Evolutionary conservation across 2,329 filamentous ascomycete species (phyloP).

Genomic region (Colletotrichum sojae): DNA sequence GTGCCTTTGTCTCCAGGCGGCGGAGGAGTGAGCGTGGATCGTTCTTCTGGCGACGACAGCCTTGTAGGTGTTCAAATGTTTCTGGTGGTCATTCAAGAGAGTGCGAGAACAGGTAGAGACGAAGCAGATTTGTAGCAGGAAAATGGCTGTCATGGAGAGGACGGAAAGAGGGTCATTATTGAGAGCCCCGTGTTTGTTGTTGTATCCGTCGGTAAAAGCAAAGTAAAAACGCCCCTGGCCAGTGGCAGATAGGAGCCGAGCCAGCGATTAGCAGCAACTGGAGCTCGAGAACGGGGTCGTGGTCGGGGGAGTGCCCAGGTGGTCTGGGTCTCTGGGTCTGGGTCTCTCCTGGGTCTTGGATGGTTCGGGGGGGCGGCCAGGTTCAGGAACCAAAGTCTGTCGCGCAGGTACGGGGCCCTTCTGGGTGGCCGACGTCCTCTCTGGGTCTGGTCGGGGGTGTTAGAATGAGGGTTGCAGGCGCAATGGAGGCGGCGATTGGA

Average conservation of each 20-base stretch:
- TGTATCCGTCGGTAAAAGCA: conserved; percentile 9
- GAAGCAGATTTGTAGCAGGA: conserved; percentile 63
- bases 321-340: conserved; percentile 12
- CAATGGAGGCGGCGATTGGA: conserved; percentile 41
- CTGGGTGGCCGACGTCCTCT: conserved; percentile 25
- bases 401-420: conserved; percentile 18
- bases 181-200: conserved; percentile 39
- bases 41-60: conserved; percentile 60
- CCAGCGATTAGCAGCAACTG: conserved; percentile 33
- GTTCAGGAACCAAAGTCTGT: conserved; percentile 29
- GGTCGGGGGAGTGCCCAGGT: conserved; percentile 18
- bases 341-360: background rate
- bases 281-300: conserved; percentile 30
- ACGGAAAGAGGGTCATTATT: conserved; percentile 43
- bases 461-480: conserved; percentile 40
- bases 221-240: conserved; percentile 28
- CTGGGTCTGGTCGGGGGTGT: conserved; percentile 39
- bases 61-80: conserved; percentile 58
- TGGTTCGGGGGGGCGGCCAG: conserved; percentile 24
- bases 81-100: conserved; percentile 60
- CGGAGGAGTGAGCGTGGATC: conserved; percentile 50
- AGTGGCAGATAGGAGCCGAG: conserved; percentile 24
- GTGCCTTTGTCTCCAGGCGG: conserved; percentile 55
- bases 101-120: conserved; percentile 61
- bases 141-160: conserved; percentile 61